Conservation (phyloP, 495 filamentous ascomycete species). For the Evernia prunastri region DNA sequence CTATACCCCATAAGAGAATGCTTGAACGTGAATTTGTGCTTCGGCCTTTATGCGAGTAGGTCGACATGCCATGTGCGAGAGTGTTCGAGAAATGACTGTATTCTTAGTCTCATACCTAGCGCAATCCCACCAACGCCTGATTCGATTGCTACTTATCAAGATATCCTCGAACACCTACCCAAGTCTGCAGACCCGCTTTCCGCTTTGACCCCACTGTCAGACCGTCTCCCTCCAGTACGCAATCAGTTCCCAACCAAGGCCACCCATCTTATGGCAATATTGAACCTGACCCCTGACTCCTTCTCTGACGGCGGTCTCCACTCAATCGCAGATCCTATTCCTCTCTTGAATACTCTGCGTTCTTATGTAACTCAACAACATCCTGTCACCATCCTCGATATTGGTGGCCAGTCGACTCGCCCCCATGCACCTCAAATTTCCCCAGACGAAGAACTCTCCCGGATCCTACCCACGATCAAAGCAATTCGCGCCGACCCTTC, state of each 20-base stretch:
- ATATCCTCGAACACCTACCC: slow-evolving; percentile 59
- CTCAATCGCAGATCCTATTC: slow-evolving; percentile 21
- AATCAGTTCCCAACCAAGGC: slow-evolving; percentile 55
- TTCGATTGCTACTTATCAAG: slow-evolving; percentile 34
- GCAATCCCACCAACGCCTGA: slow-evolving; percentile 40
- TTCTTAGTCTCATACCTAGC: slow-evolving; percentile 56
- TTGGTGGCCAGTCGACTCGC: slow-evolving; percentile 83
- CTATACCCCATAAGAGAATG: slow-evolving; percentile 80
- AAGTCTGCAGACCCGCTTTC: slow-evolving; percentile 45
- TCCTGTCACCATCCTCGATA: slow-evolving; percentile 72
- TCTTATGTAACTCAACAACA: slow-evolving; percentile 33
- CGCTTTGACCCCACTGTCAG: slow-evolving; percentile 64
- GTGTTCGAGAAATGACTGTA: neutral
- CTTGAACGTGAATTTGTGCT: slow-evolving; percentile 91
- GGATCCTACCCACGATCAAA: slow-evolving; percentile 70
- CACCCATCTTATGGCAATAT: slow-evolving; percentile 85
- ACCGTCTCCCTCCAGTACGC: slow-evolving; percentile 51
- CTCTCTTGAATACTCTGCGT: slow-evolving; percentile 27
- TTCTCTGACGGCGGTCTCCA: slow-evolving; percentile 86
- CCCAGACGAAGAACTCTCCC: slow-evolving; percentile 64
- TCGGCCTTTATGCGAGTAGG: slow-evolving; percentile 78
- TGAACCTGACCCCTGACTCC: slow-evolving; percentile 94
- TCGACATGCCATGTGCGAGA: slow-evolving; percentile 2
- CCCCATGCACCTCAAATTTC: slow-evolving; percentile 62
- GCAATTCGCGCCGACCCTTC: slow-evolving; percentile 60